Evolutionary conservation across 192 early-diverging fungal species (phyloP).

Genomic region (Haplosporangium gracile): DNA sequence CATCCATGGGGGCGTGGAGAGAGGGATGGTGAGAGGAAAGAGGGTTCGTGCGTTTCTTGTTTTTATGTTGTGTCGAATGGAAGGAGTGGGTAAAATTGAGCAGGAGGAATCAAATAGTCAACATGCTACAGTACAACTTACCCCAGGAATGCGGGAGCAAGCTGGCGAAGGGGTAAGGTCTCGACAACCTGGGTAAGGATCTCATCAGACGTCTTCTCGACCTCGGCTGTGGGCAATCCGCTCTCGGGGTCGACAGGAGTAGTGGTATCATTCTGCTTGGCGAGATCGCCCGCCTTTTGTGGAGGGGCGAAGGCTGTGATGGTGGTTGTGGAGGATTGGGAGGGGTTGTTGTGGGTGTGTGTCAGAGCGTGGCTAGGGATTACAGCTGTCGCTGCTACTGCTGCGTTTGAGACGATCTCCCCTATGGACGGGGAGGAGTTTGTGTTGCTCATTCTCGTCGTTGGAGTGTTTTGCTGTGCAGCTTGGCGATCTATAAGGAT

Average conservation of each 20-base stretch:
- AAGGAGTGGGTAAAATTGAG: neutral
- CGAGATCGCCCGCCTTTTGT: neutral
- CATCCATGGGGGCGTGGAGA: too few species aligned
- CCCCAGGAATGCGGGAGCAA: slow-evolving; percentile 47
- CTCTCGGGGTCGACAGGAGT: slow-evolving; percentile 9
- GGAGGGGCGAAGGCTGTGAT: slow-evolving; percentile 7
- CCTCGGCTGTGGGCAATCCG: neutral
- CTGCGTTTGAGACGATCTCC: neutral
- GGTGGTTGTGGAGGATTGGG: neutral
- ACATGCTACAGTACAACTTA: neutral
- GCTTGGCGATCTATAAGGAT: too few species aligned
- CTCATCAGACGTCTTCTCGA: slow-evolving; percentile 38
- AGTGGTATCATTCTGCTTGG: neutral
- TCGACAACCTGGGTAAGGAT: slow-evolving; percentile 39
- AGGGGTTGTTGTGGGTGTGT: neutral
- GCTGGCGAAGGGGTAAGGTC: slow-evolving; percentile 43
- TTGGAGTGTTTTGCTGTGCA: neutral
- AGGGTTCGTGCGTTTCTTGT: neutral
- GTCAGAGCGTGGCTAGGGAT: neutral
- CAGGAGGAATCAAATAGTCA: neutral
- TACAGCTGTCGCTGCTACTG: neutral
- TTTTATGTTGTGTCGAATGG: neutral
- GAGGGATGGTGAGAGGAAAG: neutral
- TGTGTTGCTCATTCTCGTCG: neutral
- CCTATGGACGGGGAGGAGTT: neutral